Evolutionary conservation across 352 stramenopile genomes (phyloP), one percentile per base, ranked within the genome.

Genomic region (Thraustochytrium striatum): DNA sequence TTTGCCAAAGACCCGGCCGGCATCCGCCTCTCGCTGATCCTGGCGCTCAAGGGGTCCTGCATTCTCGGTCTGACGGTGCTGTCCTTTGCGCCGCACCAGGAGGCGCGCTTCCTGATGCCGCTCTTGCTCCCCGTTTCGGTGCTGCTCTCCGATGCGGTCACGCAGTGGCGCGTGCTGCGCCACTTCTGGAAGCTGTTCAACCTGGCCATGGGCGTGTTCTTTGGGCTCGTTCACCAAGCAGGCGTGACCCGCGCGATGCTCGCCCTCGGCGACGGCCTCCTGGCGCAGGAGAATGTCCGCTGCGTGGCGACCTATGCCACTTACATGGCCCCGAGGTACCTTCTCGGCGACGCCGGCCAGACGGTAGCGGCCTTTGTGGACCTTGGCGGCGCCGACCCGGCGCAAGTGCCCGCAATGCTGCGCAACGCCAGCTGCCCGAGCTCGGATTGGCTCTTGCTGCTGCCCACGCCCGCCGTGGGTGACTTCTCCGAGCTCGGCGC

Each of bases 71-170:
- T 97, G 5, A 41, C 82, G 16, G 86, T 90, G 21, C 85, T 98
- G 28, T 97, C 92, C 28, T 84, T 91, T 41, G 91, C 92, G n/a
- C 93, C 92, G 3, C 93, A 98, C 73, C 93, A 98, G 85, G 92
- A 97, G 84, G 89, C 92, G 25, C 88, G 93, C 59, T 97, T 97
- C 72, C 72, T 97, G 44, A 72, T 97, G 1, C 92, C 92, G 8
- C 81, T 91, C 7, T 55, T 95, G 8, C 83, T 96, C 5, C 92
- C 92, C 30, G 83, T 98, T 33, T 85, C 92, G 36, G 65, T 94
- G 28, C 79, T 90, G 5, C 28, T 13, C 32, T 55, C 65, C 5
- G 65, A 61, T 2, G 0, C 30, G 13, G 32, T 75, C 5, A 75
- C 65, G 16, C n/a, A 38, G 30, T 19, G 36, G 0, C 3, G 3